Conservation (phyloP, 306 rosid species). For the Vigna mungo region DNA sequence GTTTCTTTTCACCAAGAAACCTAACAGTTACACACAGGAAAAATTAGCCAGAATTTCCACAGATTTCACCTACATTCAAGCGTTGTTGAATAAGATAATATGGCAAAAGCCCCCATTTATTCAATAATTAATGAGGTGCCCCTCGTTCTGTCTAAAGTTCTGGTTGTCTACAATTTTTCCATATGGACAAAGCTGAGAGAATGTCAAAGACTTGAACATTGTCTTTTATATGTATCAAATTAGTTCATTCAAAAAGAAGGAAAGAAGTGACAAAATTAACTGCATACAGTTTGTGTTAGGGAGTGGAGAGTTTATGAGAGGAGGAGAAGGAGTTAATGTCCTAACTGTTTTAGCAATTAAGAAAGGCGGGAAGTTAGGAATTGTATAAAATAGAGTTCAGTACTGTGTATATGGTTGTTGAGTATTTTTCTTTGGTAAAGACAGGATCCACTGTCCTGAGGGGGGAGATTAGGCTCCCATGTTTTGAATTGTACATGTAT, state of each 20-base stretch:
- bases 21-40: background rate
- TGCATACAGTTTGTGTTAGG: background rate
- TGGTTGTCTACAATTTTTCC: slow-evolving; percentile 9
- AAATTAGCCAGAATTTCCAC: background rate
- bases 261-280: slow-evolving; percentile 24
- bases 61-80: background rate
- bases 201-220: background rate
- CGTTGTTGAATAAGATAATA: background rate
- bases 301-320: too few relatives aligned
- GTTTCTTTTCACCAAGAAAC: too few relatives aligned
- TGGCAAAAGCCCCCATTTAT: background rate
- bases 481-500: too few relatives aligned
- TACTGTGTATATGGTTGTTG: too few relatives aligned
- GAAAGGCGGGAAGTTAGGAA: too few relatives aligned
- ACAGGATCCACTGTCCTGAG: too few relatives aligned
- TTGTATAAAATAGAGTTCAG: too few relatives aligned
- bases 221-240: slow-evolving; percentile 16
- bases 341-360: too few relatives aligned
- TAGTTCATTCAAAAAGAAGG: background rate
- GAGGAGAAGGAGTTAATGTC: too few relatives aligned
- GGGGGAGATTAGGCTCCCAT: too few relatives aligned
- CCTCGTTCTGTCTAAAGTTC: background rate
- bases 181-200: background rate
- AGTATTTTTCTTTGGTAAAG: too few relatives aligned
- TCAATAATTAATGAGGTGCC: background rate